Conservation (phyloP, 2,329 filamentous ascomycete genomes). For the Trichoderma lentiforme region DNA sequence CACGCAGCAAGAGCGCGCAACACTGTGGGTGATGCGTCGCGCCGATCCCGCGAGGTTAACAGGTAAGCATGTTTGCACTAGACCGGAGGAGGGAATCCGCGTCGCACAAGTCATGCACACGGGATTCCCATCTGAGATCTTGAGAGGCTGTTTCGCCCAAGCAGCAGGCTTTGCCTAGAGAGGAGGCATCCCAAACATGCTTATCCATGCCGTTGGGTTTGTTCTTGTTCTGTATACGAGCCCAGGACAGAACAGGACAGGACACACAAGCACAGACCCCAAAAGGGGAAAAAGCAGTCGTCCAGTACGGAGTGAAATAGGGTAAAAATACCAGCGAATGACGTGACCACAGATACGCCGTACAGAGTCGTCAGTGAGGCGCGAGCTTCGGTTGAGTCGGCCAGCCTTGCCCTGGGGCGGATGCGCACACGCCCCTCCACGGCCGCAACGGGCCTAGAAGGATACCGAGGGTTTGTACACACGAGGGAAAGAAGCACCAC, state of each 20-base stretch:
- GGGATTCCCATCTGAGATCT: background rate
- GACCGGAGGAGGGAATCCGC: background rate
- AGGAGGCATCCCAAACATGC: background rate
- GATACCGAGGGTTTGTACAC: background rate
- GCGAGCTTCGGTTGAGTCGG: conserved; percentile 13
- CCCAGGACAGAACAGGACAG: too few species aligned
- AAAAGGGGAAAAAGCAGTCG: background rate
- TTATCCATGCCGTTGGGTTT: conserved; percentile 1
- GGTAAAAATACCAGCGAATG: background rate
- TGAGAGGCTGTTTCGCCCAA: background rate
- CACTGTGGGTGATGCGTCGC: background rate
- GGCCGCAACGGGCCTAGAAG: background rate
- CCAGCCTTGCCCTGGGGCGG: conserved; percentile 1
- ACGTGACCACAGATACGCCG: conserved; percentile 12
- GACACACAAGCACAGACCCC: background rate
- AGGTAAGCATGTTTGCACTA: conserved; percentile 15
- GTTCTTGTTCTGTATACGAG: background rate
- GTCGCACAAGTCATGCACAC: background rate
- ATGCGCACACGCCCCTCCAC: background rate
- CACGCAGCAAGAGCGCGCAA: background rate
- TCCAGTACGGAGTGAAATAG: background rate
- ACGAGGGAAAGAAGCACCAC: background rate
- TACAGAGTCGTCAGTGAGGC: background rate
- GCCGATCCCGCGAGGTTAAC: conserved; percentile 12
- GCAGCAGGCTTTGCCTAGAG: background rate